Evolutionary conservation across 129 eudicot genomes (phyloP), one percentile per base, ranked within the genome.

Genomic region (Helianthus tuberosus): DNA sequence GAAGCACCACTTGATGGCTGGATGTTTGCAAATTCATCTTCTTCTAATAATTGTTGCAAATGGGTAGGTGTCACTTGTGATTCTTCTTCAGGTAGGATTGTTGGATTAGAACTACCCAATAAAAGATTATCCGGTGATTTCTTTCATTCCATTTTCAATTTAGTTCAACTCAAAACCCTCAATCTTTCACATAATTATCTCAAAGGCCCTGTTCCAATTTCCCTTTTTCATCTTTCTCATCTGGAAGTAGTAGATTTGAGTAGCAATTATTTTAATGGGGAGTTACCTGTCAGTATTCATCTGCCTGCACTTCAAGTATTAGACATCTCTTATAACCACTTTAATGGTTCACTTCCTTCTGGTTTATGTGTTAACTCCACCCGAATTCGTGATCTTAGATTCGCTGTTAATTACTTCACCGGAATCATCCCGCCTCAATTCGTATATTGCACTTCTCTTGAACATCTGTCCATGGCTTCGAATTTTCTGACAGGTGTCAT

Each of bases 171-270:
- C 8, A 57, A 27, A 70, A 81, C 82, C 64, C 87, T 87, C 1
- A 89, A 89, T 79, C 84, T 89, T 39, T 87, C 96, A 10, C 76
- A 36, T 3, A 90, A 90, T 74, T 79, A 44, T 35, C 84, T 90
- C 1, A 23, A 23, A 75, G 93, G 87, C 70, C 62, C 75, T 0
- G 35, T 90, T 64, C 96, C 96, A 9, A 10, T 10, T 14, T 78
- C 92, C 32, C 72, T 89, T 20, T 77, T 89, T 14, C 82, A 71
- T 43, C 77, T 87, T 41, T 72, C 86, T 10, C 52, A 76, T 44
- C 68, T 89, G 53, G 86, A 87, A 61, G 65, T 69, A 48, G 11
- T 89, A 35, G 90, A 87, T 75, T 67, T 89, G 71, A 83, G 87
- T 80, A 12, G 71, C 47, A 89, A 89, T 71, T 38, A 58, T 0